Evolutionary conservation across 208 protist species (phyloP).

Genomic region (Giardia duodenalis): DNA sequence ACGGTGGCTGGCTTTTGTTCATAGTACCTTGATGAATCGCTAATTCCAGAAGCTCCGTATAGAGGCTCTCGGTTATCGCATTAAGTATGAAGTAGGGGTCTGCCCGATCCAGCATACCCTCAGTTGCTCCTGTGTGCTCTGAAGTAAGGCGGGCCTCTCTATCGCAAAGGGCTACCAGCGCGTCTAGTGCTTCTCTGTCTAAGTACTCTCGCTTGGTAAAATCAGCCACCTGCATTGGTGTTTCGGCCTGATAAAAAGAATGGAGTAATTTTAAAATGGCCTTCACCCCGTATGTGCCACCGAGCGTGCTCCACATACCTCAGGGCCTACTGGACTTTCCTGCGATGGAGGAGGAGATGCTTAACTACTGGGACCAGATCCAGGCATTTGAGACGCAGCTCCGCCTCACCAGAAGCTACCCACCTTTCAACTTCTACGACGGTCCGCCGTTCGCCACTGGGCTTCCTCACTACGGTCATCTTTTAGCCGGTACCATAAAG

Average conservation of each 20-base stretch:
- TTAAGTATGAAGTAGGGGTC: no score
- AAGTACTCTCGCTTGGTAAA: neutral
- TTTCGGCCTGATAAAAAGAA: neutral
- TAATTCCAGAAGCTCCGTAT: no score
- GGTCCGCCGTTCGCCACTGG: constrained; percentile 99
- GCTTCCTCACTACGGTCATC: constrained; percentile 96
- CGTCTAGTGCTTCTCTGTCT: neutral
- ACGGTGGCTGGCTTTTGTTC: no score
- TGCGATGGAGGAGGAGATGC: constrained; percentile 69
- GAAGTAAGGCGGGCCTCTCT: neutral
- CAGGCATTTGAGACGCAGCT: constrained; percentile 80
- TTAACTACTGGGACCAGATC: constrained; percentile 78
- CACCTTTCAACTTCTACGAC: constrained; percentile 81
- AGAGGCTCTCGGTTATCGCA: no score
- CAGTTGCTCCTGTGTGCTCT: no score
- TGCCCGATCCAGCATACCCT: no score
- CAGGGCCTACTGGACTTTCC: constrained; percentile 57
- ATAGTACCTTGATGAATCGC: no score
- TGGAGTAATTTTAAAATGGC: neutral
- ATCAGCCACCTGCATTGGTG: no score
- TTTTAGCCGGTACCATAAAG: constrained; percentile 98
- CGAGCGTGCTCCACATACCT: neutral
- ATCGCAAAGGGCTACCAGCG: neutral
- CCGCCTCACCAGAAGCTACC: constrained; percentile 56
- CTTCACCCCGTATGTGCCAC: neutral